Conservation (phyloP, 495 filamentous ascomycete genomes). For the Talaromyces trachyspermus region DNA sequence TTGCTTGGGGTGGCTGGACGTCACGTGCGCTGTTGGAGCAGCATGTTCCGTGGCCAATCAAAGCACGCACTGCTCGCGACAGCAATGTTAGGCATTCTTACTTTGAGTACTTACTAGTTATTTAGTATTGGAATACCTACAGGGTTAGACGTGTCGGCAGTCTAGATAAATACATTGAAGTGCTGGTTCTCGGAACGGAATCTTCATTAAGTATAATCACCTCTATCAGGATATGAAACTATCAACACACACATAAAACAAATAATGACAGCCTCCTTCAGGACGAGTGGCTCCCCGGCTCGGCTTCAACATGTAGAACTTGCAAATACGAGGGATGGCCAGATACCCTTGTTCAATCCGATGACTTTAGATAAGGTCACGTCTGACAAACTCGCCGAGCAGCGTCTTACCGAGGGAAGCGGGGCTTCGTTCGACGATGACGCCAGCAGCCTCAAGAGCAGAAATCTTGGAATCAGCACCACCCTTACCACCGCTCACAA, state of each 20-base stretch:
- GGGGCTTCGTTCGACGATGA: slow-evolving; percentile 92
- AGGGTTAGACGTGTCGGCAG: no score
- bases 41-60: background rate
- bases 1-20: slow-evolving; percentile 13
- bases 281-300: background rate
- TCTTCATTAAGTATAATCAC: slow-evolving; percentile 4
- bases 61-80: slow-evolving; percentile 1
- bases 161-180: background rate
- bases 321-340: background rate
- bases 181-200: background rate
- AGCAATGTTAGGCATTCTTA: background rate
- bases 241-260: slow-evolving; percentile 4
- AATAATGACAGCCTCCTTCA: slow-evolving; percentile 1
- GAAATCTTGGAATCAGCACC: slow-evolving; percentile 96
- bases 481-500: slow-evolving; percentile 95
- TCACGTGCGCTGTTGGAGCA: slow-evolving; percentile 19
- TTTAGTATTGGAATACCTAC: background rate
- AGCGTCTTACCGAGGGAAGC: slow-evolving; percentile 85
- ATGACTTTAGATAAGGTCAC: slow-evolving; percentile 73
- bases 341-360: background rate
- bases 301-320: background rate
- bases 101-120: background rate
- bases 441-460: slow-evolving; percentile 87
- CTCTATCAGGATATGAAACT: slow-evolving; percentile 6
- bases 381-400: slow-evolving; percentile 89